phyloP scores from a whole-genome alignment of 2,329 filamentous ascomycete genomes.

The Hypomyces perniciosus region DNA sequence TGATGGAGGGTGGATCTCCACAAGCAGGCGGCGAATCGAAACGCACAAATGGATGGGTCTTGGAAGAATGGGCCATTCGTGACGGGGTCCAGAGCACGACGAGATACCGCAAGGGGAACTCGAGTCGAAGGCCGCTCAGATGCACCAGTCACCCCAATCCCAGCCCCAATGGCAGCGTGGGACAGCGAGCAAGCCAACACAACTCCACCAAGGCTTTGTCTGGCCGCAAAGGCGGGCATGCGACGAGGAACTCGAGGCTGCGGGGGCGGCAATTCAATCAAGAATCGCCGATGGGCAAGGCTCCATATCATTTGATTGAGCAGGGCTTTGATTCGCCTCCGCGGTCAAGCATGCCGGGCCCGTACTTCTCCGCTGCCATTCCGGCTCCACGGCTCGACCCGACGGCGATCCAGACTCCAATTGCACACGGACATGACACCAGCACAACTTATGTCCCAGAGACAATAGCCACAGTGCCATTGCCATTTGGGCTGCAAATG shows the following conservation, averaged over 20 bases:
- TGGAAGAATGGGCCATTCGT: constrained; percentile 62
- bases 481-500: constrained; percentile 13
- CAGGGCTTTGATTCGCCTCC: constrained; percentile 13
- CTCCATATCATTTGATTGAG: constrained; percentile 6
- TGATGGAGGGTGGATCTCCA: constrained; percentile 5
- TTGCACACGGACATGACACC: constrained; percentile 11
- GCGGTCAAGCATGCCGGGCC: constrained; percentile 18
- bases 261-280: constrained; percentile 20
- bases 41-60: constrained; percentile 70
- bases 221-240: constrained; percentile 29
- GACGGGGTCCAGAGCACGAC: constrained; percentile 83
- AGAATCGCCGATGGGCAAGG: constrained; percentile 14
- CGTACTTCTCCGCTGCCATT: constrained; percentile 18
- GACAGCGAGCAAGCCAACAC: constrained; percentile 17
- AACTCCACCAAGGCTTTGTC: constrained; percentile 27
- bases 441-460: background rate
- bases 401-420: constrained; percentile 8
- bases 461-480: background rate
- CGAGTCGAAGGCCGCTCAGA: constrained; percentile 20
- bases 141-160: constrained; percentile 11
- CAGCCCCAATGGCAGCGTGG: background rate
- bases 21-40: constrained; percentile 37
- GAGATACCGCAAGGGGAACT: constrained; percentile 56
- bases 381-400: constrained; percentile 18
- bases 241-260: constrained; percentile 23